Evolutionary conservation across 1,284 basidiomycete genomes (phyloP), one percentile per base, ranked within the genome.

Genomic region (Boletus semigastroideus): DNA sequence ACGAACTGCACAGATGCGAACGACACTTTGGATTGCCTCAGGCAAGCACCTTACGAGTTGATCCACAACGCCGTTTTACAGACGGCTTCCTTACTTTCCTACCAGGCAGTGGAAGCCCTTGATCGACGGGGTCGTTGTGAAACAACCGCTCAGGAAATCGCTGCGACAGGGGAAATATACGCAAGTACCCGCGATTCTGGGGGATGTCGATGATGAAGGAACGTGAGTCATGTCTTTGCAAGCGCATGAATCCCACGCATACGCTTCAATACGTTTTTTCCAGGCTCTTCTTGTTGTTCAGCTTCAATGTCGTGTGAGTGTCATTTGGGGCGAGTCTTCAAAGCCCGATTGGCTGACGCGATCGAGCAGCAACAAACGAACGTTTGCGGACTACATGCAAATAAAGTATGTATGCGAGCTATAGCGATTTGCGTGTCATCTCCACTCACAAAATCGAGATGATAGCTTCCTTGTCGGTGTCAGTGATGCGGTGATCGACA

Each of bases 21-120:
- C 0, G 72, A 78, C 53, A 72, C 72, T 0, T 60, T 80, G 27
- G 51, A 67, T 22, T 80, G 78, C 46, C 66, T 80, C 39, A 69
- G 74, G 16, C 53, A 52, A 13, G 69, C 69, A 1, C 67, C 72
- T 2, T 63, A 56, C 20, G 11, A 56, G 36, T 22, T 48, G 5
- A 48, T 63, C 20, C 0, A 49, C 4, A 27, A 57, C 14, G 51
- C 51, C 2, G 52, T 56, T 9, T 9, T 51, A 38, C 37, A 51
- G 40, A 55, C 51, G 1, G 11, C 49, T 28, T 14, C 46, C 4
- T 5, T 63, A 0, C 36, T 62, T 42, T 62, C 58, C 2, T 62
- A 62, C 37, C 47, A 49, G 19, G 40, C 48, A 58, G 0, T 62
- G 57, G 57, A 4, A 7, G 14, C 43, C 43, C 2, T 16, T 36